Percentiles rank a stretch among this genome's conserved stretches.
phyloP scores from a whole-genome alignment of 2,329 filamentous ascomycete species.

The Pyrenochaeta sp. region DNA sequence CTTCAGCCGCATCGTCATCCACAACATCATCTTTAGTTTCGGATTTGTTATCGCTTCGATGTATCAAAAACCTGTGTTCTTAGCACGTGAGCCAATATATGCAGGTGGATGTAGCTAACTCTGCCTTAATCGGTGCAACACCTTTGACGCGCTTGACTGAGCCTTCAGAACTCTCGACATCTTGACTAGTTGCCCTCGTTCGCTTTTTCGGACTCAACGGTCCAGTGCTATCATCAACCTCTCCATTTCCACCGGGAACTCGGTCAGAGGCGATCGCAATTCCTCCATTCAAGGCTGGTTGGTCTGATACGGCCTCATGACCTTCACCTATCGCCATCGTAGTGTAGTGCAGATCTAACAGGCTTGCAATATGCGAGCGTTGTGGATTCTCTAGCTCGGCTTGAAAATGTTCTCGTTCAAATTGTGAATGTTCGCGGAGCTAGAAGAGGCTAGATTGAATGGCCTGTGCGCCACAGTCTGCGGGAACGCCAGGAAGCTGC shows the following conservation, averaged over 20 bases:
- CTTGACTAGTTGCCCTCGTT: conserved; percentile 45
- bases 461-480: conserved; percentile 21
- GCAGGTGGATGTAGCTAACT: conserved; percentile 59
- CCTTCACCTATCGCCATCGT: conserved; percentile 26
- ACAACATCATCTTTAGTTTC: conserved; percentile 38
- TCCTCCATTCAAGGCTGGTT: conserved; percentile 19
- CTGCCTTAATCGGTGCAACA: conserved; percentile 75
- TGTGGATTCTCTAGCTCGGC: conserved; percentile 17
- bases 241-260: conserved; percentile 29
- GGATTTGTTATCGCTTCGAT: conserved; percentile 34
- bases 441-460: conserved; percentile 24
- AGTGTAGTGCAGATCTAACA: conserved; percentile 1
- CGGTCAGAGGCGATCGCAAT: conserved; percentile 23
- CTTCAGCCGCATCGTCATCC: conserved; percentile 68
- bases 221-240: conserved; percentile 34
- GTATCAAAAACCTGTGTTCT: conserved; percentile 45
- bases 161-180: conserved; percentile 32
- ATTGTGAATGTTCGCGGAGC: conserved; percentile 26
- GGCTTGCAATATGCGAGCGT: conserved; percentile 12
- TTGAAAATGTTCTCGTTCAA: conserved; percentile 22
- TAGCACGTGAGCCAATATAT: conserved; percentile 21
- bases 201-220: conserved; percentile 47
- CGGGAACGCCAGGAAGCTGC: conserved; percentile 17
- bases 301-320: conserved; percentile 10
- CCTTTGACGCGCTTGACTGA: conserved; percentile 56